A percentile compares a stretch with the other conserved stretches of the same genome.
These are phyloP conservation scores for Myriangium duriaei DNA, from an alignment of 2,329 filamentous ascomycete species.

Conservation along the genomic window DNA sequence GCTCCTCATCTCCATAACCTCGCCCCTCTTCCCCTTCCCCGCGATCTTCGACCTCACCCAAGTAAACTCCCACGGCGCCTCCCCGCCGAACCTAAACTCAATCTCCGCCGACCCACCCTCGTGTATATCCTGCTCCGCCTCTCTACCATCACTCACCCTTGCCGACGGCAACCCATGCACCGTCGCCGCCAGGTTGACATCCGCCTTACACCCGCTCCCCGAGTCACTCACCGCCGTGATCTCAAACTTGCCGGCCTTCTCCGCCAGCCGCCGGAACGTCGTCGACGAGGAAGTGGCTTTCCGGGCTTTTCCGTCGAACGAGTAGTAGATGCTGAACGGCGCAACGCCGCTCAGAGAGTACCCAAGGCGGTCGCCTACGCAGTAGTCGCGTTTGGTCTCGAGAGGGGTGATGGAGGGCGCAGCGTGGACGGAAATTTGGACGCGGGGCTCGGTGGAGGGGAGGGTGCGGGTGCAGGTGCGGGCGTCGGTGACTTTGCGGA, in stretches of 20 bases:
- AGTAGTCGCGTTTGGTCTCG: slow-evolving; percentile 77
- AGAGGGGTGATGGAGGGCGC: slow-evolving; percentile 82
- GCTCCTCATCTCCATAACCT: slow-evolving; percentile 80
- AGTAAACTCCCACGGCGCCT: slow-evolving; percentile 93
- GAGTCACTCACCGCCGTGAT: slow-evolving; percentile 81
- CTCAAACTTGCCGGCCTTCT: slow-evolving; percentile 76
- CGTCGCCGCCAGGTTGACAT: slow-evolving; percentile 62
- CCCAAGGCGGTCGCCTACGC: slow-evolving; percentile 85
- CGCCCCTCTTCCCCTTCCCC: slow-evolving; percentile 60
- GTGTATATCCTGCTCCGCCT: slow-evolving; percentile 81
- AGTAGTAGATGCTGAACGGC: slow-evolving; percentile 88
- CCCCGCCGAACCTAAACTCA: slow-evolving; percentile 87
- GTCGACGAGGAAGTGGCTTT: slow-evolving; percentile 70
- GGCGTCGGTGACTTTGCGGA: slow-evolving; percentile 79
- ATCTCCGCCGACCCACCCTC: slow-evolving; percentile 92
- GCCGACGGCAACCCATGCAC: slow-evolving; percentile 92
- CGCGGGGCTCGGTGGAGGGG: slow-evolving; percentile 51
- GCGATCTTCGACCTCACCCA: slow-evolving; percentile 85
- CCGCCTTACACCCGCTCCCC: slow-evolving; percentile 74
- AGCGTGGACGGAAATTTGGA: slow-evolving; percentile 86
- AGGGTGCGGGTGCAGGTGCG: slow-evolving; percentile 74
- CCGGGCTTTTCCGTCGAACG: slow-evolving; percentile 64
- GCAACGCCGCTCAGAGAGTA: slow-evolving; percentile 84
- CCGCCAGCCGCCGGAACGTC: slow-evolving; percentile 84
- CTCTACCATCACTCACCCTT: slow-evolving; percentile 71